phyloP scores from a whole-genome alignment of 164 flowering plant genomes.

The Pachysandra terminalis region DNA sequence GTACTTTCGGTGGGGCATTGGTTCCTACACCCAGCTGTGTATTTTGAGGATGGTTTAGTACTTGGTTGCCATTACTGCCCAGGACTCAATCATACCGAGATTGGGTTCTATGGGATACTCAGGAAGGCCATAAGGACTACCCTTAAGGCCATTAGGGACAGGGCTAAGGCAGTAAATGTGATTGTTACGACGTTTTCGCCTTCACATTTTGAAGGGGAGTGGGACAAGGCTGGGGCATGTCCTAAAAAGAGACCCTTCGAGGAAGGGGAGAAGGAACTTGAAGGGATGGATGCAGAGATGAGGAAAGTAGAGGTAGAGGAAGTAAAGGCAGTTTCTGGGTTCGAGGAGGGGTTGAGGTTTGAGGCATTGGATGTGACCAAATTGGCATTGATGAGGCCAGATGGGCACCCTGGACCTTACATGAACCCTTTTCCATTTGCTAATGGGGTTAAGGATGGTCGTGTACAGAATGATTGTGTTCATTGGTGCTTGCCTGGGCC shows the following conservation, averaged over 20 bases:
- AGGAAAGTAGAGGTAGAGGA: conserved; percentile 56
- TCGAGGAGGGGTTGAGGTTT: conserved; percentile 31
- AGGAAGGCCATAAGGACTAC: conserved; percentile 65
- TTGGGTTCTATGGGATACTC: conserved; percentile 68
- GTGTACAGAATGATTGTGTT: conserved; percentile 86
- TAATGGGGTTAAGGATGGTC: conserved; percentile 51
- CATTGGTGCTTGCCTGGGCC: conserved; percentile 99
- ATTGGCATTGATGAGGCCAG: conserved; percentile 73
- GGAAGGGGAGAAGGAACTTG: conserved; percentile 51
- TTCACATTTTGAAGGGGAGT: conserved; percentile 86
- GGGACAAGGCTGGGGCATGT: conserved; percentile 91
- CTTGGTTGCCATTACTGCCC: conserved; percentile 82
- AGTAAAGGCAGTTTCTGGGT: conserved; percentile 35
- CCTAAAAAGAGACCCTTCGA: conserved; percentile 56
- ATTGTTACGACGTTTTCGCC: conserved; percentile 81
- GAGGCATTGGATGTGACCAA: conserved; percentile 70
- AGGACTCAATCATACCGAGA: conserved; percentile 62
- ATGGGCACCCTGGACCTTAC: conserved; percentile 96
- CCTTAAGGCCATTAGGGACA: conserved; percentile 38
- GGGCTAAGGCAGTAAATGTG: conserved; percentile 31
- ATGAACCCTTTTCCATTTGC: conserved; percentile 80
- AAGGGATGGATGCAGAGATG: conserved; percentile 73
- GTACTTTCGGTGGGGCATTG: conserved; percentile 90
- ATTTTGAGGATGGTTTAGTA: conserved; percentile 40
- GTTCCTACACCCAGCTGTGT: conserved; percentile 84